Evolutionary conservation across 73 alveolate species (phyloP).

Genomic region (Urostyla sp.): DNA sequence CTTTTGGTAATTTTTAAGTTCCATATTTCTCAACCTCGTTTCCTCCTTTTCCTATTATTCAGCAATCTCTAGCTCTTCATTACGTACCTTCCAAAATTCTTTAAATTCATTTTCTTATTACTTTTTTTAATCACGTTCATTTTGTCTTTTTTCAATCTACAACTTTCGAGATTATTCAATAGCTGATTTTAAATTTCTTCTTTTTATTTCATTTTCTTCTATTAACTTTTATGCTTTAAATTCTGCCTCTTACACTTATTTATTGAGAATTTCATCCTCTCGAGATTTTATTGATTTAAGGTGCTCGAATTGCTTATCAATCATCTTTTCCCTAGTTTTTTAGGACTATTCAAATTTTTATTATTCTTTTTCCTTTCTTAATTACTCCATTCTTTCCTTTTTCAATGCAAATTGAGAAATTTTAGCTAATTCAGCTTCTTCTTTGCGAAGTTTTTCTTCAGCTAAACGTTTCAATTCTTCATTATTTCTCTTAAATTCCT

Average conservation of each 20-base stretch:
- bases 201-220: slow-evolving; percentile 81
- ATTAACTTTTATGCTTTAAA: slow-evolving; percentile 79
- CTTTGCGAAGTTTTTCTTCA: slow-evolving; percentile 67
- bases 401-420: slow-evolving; percentile 78
- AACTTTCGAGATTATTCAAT: slow-evolving; percentile 81
- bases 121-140: slow-evolving; percentile 68
- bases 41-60: slow-evolving; percentile 84
- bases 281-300: slow-evolving; percentile 71
- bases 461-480: slow-evolving; percentile 57
- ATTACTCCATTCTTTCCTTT: slow-evolving; percentile 80
- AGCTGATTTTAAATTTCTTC: slow-evolving; percentile 61
- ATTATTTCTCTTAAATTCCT: slow-evolving; percentile 70
- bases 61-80: slow-evolving; percentile 66
- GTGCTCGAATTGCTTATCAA: slow-evolving; percentile 83
- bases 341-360: slow-evolving; percentile 81
- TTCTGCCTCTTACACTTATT: slow-evolving; percentile 82
- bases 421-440: slow-evolving; percentile 80
- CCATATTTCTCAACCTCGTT: slow-evolving; percentile 73
- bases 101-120: slow-evolving; percentile 80
- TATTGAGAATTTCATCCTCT: slow-evolving; percentile 82
- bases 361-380: slow-evolving; percentile 86
- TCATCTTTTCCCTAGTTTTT: slow-evolving; percentile 79
- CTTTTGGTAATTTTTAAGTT: slow-evolving; percentile 78
- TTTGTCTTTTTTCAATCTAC: slow-evolving; percentile 71
- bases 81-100: slow-evolving; percentile 81